Evolutionary conservation across 352 stramenopile species (phyloP), one percentile per base, ranked within the genome.

Genomic region (Stephanocyclus meneghinianus): DNA sequence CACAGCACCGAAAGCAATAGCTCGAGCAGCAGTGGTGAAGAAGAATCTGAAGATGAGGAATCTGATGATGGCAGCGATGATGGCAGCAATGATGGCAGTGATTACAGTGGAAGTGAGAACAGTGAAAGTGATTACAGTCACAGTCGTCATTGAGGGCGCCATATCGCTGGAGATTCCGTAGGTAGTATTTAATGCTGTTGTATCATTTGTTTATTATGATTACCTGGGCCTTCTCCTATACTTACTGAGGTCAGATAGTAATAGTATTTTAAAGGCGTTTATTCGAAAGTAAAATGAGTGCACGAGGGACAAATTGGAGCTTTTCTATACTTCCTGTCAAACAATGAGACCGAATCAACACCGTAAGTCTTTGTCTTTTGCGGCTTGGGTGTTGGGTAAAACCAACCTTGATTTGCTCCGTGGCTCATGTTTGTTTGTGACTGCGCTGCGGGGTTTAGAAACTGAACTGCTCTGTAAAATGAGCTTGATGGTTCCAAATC

Each of bases 401-500:
- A 40, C 35, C 35, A 40, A 40, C 35, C 35, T 44, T 7, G 21
- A 44, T 59, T 5, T n/a, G 1, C 3, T 32, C 50, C 50, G 50
- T 11, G 3, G 8, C 30, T 59, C 26, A 11, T 32, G 10, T 32
- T 26, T 32, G 50, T 59, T 59, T 59, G 16, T 59, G 18, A 42
- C 1, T 62, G 4, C 13, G 18, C 16, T 44, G 11, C 9, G 5
- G 29, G 53, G 29, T 26, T 62, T 2, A 62, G n/a, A 42, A 62
- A 62, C n/a, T 62, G 9, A n/a, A 42, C 53, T 44, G 53, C 53
- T 62, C 11, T 30, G 42, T 18, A 62, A 30, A 62, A 62, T 62
- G 53, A 9, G n/a, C 37, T 30, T 50, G 64, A 37, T 59, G 21
- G 2, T 42, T 42, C 26, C 42, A 71, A n/a, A 62, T 72, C 64